Base-by-base conservation (phyloP, 352 stramenopile species). In the Thraustochytrium striatum region DNA sequence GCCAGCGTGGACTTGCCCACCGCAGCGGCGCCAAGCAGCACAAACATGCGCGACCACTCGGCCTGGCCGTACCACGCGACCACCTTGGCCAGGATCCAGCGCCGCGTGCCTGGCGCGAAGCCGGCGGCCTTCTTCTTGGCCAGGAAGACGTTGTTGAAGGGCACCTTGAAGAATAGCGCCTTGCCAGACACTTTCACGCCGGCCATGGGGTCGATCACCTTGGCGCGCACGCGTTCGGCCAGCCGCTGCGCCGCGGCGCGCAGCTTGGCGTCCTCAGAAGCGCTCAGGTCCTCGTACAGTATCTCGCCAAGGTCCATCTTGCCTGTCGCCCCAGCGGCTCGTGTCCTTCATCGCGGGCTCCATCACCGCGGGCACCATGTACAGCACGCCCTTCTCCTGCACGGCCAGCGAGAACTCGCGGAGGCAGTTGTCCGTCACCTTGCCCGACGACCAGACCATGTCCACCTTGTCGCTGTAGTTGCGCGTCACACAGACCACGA, bases 401-500 rank as follows among this genome's bases (percentile, higher is more conserved):
- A 55, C 47, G 16, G 47, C 16, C 25, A 16, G 16, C 16, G 16
- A 21, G 47, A 55, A 55, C 47, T 55, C 47, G 47, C 47, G 47
- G 25, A 55, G 47, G 47, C 47, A 55, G 25, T 55, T 55, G 47
- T 55, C 47, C 16, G 16, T 55, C 47, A 25, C 47, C 25, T 25
- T 55, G 47, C 16, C 25, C 16, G 16, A 16, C 16, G 47, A 16
- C 47, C 47, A 55, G 47, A 21, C 47, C 47, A 55, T 13, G 35
- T 73, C 3, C 36, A 36, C 47, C 62, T 36, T 13, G 62, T 1
- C 1, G 7, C 8, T 47, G 59, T 70, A 70, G 7, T 70, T n/a
- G 32, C 13, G 33, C n/a, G 59, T 70, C 32, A 70, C 59, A 21
- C 8, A 70, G 59, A 70, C n/a, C 21, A 70, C 59, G 38, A 7